These are phyloP conservation scores for Geosmithia morbida DNA, from an alignment of 2,329 filamentous ascomycete species.

Conservation along the genomic window DNA sequence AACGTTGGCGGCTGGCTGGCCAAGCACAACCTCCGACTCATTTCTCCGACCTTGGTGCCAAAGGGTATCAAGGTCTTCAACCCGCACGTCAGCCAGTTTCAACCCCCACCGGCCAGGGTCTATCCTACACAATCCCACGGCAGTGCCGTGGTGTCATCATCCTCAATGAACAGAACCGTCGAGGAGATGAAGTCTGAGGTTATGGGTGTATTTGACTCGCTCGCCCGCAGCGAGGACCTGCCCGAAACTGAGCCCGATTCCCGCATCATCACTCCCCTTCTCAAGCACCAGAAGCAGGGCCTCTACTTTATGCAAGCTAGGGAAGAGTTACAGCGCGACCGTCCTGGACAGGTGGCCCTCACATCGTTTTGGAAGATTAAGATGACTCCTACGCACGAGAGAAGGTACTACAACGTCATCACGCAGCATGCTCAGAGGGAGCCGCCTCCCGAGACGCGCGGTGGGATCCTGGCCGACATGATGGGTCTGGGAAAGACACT, in stretches of 20 bases:
- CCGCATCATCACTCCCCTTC: constrained; percentile 50
- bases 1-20: constrained; percentile 52
- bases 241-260: constrained; percentile 54
- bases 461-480: constrained; percentile 70
- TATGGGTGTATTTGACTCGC: constrained; percentile 73
- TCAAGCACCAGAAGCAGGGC: constrained; percentile 82
- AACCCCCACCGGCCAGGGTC: constrained; percentile 21
- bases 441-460: constrained; percentile 51
- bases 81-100: constrained; percentile 48
- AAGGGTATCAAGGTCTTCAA: constrained; percentile 60
- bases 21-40: constrained; percentile 52
- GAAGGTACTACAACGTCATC: constrained; percentile 69
- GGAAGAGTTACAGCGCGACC: constrained; percentile 51
- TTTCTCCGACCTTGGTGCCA: constrained; percentile 50
- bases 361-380: constrained; percentile 67
- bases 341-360: constrained; percentile 42
- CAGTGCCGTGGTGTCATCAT: constrained; percentile 10
- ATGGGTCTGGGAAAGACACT: constrained; percentile 84
- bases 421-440: constrained; percentile 51
- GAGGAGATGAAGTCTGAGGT: constrained; percentile 83
- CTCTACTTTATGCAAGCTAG: constrained; percentile 73
- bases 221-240: constrained; percentile 62
- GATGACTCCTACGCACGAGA: constrained; percentile 32
- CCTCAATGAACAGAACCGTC: constrained; percentile 42
- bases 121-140: constrained; percentile 15